phyloP scores from a whole-genome alignment of 169 alveolate species.

The Plasmodium reichenowi region DNA sequence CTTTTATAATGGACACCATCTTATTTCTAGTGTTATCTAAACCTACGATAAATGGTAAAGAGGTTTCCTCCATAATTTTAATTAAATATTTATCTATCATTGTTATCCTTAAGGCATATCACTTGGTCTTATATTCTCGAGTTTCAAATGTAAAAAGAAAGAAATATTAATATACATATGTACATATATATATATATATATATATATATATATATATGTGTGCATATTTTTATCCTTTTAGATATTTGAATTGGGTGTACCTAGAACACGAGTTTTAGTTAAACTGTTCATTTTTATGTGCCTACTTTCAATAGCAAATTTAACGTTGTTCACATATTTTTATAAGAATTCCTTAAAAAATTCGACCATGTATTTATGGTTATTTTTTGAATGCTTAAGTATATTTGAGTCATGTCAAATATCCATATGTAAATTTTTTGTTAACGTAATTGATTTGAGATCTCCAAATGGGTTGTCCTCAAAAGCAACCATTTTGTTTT shows the following conservation, averaged over 20 bases:
- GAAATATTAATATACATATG: not conserved
- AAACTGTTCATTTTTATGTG: slow-evolving; percentile 78
- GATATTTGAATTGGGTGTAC: slow-evolving; percentile 89
- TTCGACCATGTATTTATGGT: slow-evolving; percentile 90
- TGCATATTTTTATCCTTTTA: slow-evolving; percentile 21
- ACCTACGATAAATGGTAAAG: slow-evolving; percentile 88
- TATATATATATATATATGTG: not conserved
- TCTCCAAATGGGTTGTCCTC: slow-evolving; percentile 78
- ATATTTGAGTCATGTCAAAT: slow-evolving; percentile 77
- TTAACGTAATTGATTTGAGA: slow-evolving; percentile 77
- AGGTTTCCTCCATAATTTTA: slow-evolving; percentile 83
- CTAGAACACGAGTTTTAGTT: slow-evolving; percentile 80
- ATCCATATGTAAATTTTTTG: slow-evolving; percentile 77
- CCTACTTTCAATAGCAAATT: slow-evolving; percentile 82
- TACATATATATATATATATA: not conserved
- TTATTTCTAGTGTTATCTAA: slow-evolving; percentile 88
- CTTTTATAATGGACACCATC: slow-evolving; percentile 89
- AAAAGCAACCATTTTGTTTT: slow-evolving; percentile 81
- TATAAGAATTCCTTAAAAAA: slow-evolving; percentile 79
- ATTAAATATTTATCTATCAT: slow-evolving; percentile 82
- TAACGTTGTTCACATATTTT: slow-evolving; percentile 77
- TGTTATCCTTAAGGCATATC: slow-evolving; percentile 87
- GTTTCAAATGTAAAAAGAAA: slow-evolving; percentile 78
- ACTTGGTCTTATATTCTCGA: slow-evolving; percentile 86
- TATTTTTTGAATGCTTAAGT: slow-evolving; percentile 86